phyloP scores from a whole-genome alignment of 73 alveolate genomes.

The Durusdinium trenchii region DNA sequence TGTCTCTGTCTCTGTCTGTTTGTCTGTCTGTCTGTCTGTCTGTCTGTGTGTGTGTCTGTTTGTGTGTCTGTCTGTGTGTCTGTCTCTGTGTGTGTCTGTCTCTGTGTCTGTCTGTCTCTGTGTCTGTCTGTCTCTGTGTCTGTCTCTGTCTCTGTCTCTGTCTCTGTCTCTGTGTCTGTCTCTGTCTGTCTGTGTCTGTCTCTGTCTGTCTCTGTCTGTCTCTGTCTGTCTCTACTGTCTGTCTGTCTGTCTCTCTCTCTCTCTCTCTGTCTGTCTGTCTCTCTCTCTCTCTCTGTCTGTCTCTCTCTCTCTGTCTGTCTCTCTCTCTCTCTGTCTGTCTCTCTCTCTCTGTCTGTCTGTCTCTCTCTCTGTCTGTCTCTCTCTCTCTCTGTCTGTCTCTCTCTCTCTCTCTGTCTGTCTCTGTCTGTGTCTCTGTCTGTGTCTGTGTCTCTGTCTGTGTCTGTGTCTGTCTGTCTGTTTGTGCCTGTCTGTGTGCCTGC shows the following conservation, averaged over 20 bases:
- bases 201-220: not conserved
- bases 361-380: too few relatives aligned
- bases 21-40: not conserved
- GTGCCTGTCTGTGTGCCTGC: too few relatives aligned
- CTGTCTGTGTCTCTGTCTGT: too few relatives aligned
- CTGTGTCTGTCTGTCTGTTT: too few relatives aligned
- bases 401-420: too few relatives aligned
- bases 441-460: too few relatives aligned
- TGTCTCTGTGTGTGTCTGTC: not conserved
- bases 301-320: conserved; percentile 9
- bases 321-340: not conserved
- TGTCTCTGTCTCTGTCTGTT: not conserved
- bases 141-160: not conserved
- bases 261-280: conserved; percentile 19
- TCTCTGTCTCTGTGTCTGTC: not conserved
- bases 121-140: not conserved
- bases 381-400: too few relatives aligned
- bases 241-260: conserved; percentile 10
- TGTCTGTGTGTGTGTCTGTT: not conserved
- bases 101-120: not conserved
- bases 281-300: not conserved
- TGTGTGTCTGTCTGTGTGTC: not conserved
- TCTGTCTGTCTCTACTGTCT: not conserved
- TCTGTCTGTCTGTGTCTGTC: not conserved
- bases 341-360: not conserved